phyloP scores from a whole-genome alignment of 352 stramenopile species.

The Globisporangium perplexum region DNA sequence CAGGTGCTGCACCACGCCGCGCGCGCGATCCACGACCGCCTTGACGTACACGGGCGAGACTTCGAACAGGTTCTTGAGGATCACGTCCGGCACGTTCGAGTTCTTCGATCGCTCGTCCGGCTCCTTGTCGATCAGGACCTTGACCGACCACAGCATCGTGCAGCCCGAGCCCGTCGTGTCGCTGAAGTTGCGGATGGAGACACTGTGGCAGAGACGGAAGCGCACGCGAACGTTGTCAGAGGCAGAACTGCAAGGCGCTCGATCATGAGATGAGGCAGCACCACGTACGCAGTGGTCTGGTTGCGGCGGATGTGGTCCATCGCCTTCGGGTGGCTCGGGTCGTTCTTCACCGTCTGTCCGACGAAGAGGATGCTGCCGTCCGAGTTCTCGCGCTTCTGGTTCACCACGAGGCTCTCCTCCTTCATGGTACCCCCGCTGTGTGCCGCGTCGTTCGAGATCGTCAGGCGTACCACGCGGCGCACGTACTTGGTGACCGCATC shows the following conservation, averaged over 20 bases:
- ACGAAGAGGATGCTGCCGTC: conserved; percentile 71
- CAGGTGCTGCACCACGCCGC: conserved; percentile 37
- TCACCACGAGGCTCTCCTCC: conserved; percentile 69
- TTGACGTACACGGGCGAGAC: conserved; percentile 83
- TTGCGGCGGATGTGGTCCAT: conserved; percentile 69
- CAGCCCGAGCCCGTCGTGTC: conserved; percentile 66
- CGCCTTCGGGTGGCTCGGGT: conserved; percentile 64
- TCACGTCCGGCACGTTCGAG: conserved; percentile 82
- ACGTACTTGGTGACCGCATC: conserved; percentile 80
- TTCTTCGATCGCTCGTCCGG: conserved; percentile 63
- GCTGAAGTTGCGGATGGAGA: conserved; percentile 76
- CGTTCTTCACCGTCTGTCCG: conserved; percentile 53
- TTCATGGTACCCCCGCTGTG: conserved; percentile 77
- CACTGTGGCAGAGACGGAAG: conserved; percentile 23
- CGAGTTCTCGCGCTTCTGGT: conserved; percentile 75
- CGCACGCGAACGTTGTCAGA: not conserved
- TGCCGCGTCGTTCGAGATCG: conserved; percentile 62
- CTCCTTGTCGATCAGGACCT: conserved; percentile 77
- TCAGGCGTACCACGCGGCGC: conserved; percentile 73
- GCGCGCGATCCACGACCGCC: conserved; percentile 68
- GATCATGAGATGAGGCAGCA: not conserved
- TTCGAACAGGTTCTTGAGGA: conserved; percentile 87
- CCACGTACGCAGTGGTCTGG: conserved; percentile 67
- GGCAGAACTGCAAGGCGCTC: not conserved
- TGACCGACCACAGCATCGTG: conserved; percentile 77